A percentile compares a stretch with the other conserved stretches of the same genome.
phyloP scores from a whole-genome alignment of 2,329 filamentous ascomycete genomes.

The Penicillium fuscoglaucum region DNA sequence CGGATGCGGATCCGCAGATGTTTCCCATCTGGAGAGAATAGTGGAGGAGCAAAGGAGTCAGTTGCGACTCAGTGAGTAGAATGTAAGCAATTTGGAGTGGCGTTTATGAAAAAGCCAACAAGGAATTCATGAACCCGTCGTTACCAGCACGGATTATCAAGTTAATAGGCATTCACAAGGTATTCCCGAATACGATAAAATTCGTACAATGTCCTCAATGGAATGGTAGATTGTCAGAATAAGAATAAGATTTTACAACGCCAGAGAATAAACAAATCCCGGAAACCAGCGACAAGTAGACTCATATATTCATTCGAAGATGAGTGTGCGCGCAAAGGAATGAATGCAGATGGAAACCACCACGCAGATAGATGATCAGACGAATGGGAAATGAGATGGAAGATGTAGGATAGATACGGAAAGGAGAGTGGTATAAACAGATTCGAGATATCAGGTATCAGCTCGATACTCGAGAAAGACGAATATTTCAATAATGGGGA shows the following conservation, averaged over 20 bases:
- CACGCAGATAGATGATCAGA: background rate
- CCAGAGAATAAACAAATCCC: background rate
- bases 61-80: too few species aligned
- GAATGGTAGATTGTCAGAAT: background rate
- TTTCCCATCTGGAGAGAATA: too few species aligned
- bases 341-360: background rate
- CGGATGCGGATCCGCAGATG: too few species aligned
- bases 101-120: too few species aligned
- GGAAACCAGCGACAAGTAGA: too few species aligned
- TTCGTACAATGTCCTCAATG: background rate
- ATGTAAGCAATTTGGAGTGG: too few species aligned
- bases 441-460: background rate
- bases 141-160: too few species aligned
- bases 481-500: background rate
- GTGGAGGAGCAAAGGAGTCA: too few species aligned
- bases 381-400: background rate
- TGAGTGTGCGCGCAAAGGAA: background rate
- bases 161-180: background rate
- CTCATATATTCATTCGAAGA: background rate
- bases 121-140: too few species aligned
- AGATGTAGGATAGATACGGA: background rate
- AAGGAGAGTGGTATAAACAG: constrained; percentile 1
- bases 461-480: background rate
- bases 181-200: background rate
- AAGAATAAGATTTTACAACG: background rate